Conservation (phyloP, 805 yeast genomes). For the Sugiyamaella marilandica region DNA sequence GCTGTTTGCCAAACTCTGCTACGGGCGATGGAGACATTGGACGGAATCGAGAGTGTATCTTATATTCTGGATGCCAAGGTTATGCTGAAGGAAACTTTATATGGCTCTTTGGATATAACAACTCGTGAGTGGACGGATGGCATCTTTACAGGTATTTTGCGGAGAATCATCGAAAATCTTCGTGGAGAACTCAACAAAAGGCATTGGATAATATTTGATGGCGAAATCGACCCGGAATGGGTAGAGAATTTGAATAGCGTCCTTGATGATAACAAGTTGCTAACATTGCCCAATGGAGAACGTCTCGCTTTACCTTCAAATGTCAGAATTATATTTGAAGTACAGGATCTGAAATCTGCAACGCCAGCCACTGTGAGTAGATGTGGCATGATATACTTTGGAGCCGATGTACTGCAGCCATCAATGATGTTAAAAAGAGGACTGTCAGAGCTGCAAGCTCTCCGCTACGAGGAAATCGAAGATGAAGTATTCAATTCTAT, state of each 20-base stretch:
- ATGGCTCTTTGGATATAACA: conserved; percentile 64
- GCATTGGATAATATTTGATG: conserved; percentile 83
- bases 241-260: conserved; percentile 87
- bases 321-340: conserved; percentile 70
- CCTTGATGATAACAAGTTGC: conserved; percentile 74
- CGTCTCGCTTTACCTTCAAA: conserved; percentile 62
- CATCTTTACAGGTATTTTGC: conserved; percentile 59
- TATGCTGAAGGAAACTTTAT: conserved; percentile 56
- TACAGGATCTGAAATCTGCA: conserved; percentile 56
- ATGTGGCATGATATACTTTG: conserved; percentile 83
- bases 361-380: conserved; percentile 92
- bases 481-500: conserved; percentile 10
- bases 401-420: conserved; percentile 30
- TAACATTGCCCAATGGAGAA: conserved; percentile 89
- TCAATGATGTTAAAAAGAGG: conserved; percentile 3
- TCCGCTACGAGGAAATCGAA: conserved; percentile 19
- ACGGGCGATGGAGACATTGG: conserved; percentile 37
- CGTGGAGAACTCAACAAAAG: conserved; percentile 53
- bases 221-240: conserved; percentile 93
- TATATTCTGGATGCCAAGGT: conserved; percentile 72
- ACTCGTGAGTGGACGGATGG: conserved; percentile 96
- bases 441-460: neutral
- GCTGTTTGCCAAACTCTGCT: conserved; percentile 47
- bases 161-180: conserved; percentile 51
- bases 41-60: conserved; percentile 36